phyloP scores from a whole-genome alignment of 1,284 basidiomycete species.

The Pseudozyma thailandica region DNA sequence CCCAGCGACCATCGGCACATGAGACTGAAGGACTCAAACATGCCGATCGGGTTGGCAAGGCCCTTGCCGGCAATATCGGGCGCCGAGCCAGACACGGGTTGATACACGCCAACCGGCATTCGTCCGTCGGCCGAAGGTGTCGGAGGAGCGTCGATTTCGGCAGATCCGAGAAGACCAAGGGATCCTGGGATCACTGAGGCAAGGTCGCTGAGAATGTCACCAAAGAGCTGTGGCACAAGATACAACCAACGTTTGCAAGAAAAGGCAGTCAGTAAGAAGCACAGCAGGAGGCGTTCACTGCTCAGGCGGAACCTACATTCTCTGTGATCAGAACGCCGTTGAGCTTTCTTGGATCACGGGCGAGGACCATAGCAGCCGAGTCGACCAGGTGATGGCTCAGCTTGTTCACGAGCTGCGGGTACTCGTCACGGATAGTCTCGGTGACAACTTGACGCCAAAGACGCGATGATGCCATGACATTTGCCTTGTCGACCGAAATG shows the following conservation, averaged over 20 bases:
- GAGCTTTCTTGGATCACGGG: conserved; percentile 86
- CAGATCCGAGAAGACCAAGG: conserved; percentile 87
- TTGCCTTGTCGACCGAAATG: conserved; percentile 97
- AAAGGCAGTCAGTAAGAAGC: neutral
- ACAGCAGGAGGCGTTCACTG: neutral
- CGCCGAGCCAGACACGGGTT: conserved; percentile 80
- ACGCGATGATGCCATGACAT: conserved; percentile 91
- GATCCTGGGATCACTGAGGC: conserved; percentile 48
- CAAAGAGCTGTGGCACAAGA: conserved; percentile 28
- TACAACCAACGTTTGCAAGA: neutral
- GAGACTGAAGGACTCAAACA: conserved; percentile 93
- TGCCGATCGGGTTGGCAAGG: conserved; percentile 95
- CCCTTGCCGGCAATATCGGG: conserved; percentile 94
- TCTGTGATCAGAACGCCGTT: conserved; percentile 78
- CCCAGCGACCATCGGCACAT: conserved; percentile 93
- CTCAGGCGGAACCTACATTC: conserved; percentile 32
- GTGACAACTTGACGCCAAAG: conserved; percentile 81
- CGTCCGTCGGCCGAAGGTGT: conserved; percentile 52
- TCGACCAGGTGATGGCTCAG: conserved; percentile 82
- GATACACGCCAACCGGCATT: conserved; percentile 81
- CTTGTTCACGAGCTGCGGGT: conserved; percentile 40
- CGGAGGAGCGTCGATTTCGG: conserved; percentile 94
- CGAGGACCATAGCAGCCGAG: conserved; percentile 94
- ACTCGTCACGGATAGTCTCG: conserved; percentile 60
- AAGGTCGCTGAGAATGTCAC: conserved; percentile 48